Percentiles rank a stretch among this genome's conserved stretches.
Evolutionary conservation across 192 early-diverging fungal genomes (phyloP).

Genomic region (Podila horticola): DNA sequence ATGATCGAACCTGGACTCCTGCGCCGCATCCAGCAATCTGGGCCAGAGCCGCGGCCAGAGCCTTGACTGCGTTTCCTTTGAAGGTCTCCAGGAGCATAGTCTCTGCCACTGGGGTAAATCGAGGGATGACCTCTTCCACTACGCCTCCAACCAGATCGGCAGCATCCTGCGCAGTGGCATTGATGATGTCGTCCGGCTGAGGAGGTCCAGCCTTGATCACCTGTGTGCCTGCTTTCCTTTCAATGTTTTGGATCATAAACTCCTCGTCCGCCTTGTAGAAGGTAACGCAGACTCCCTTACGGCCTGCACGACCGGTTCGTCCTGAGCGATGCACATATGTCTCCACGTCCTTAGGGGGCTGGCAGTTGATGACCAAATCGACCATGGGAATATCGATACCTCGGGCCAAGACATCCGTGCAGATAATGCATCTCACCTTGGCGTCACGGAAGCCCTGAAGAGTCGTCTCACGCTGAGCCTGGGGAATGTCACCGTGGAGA

Average conservation of each 20-base stretch:
- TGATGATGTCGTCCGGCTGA: slow-evolving; percentile 90
- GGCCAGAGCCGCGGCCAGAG: slow-evolving; percentile 87
- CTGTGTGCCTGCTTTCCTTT: slow-evolving; percentile 79
- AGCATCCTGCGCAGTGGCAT: slow-evolving; percentile 79
- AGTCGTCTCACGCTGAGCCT: slow-evolving; percentile 79
- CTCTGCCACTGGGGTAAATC: slow-evolving; percentile 82
- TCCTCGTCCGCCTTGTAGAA: slow-evolving; percentile 92
- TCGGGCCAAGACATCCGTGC: slow-evolving; percentile 95
- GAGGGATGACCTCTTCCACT: slow-evolving; percentile 77
- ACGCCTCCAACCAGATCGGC: slow-evolving; percentile 76
- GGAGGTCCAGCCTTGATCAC: slow-evolving; percentile 87
- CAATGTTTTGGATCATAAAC: slow-evolving; percentile 83
- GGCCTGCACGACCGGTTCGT: slow-evolving; percentile 93
- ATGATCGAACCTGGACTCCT: slow-evolving; percentile 84
- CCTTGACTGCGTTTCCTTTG: slow-evolving; percentile 77
- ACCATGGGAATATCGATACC: slow-evolving; percentile 97
- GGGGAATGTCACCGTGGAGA: slow-evolving; percentile 87
- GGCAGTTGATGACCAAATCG: slow-evolving; percentile 96
- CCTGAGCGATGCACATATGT: slow-evolving; percentile 96
- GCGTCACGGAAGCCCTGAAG: slow-evolving; percentile 90
- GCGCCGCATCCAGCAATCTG: slow-evolving; percentile 86
- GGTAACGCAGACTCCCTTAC: slow-evolving; percentile 89
- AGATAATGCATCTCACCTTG: slow-evolving; percentile 86
- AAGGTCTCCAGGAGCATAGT: slow-evolving; percentile 73
- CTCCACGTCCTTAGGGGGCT: slow-evolving; percentile 94